A percentile compares a stretch with the other conserved stretches of the same genome.
Evolutionary conservation across 352 stramenopile species (phyloP).

Genomic region (Globisporangium lucens): DNA sequence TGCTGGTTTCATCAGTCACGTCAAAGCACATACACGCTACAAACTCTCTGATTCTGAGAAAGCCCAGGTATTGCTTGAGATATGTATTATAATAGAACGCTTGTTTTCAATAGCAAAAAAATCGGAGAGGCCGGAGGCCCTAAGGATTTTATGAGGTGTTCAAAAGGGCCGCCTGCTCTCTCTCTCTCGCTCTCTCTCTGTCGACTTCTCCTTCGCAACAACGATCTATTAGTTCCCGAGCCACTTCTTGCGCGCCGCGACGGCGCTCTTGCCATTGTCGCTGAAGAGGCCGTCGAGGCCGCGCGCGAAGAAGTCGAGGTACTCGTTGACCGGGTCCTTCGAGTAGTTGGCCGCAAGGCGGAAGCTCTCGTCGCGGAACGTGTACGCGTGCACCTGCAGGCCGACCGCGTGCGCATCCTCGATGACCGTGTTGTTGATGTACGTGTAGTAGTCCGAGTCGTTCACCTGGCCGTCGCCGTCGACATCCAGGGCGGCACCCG

Average conservation of each 20-base stretch:
- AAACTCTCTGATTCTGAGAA: neutral
- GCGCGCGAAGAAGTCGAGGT: conserved; percentile 60
- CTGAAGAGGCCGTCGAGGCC: conserved; percentile 64
- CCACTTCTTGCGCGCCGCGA: conserved; percentile 39
- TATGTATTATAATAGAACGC: neutral
- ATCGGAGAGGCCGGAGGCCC: neutral
- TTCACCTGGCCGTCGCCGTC: conserved; percentile 61
- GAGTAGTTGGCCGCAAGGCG: conserved; percentile 63
- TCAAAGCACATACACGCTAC: neutral
- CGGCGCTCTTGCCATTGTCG: conserved; percentile 54
- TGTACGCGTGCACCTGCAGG: conserved; percentile 58
- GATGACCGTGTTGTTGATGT: conserved; percentile 40
- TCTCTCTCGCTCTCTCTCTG: neutral
- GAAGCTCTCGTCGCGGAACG: conserved; percentile 68
- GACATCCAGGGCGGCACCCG: conserved; percentile 44
- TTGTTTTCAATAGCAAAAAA: neutral
- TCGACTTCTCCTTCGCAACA: neutral
- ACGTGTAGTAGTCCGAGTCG: conserved; percentile 60
- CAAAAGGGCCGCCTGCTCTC: too few species aligned
- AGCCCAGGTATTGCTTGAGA: neutral
- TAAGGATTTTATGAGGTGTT: too few species aligned
- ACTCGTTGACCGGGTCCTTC: conserved; percentile 54
- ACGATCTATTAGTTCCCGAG: conserved; percentile 16
- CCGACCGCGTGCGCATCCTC: conserved; percentile 50
- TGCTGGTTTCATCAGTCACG: too few species aligned